phyloP scores from a whole-genome alignment of 106 monocot genomes.

The Phalaenopsis equestris region DNA sequence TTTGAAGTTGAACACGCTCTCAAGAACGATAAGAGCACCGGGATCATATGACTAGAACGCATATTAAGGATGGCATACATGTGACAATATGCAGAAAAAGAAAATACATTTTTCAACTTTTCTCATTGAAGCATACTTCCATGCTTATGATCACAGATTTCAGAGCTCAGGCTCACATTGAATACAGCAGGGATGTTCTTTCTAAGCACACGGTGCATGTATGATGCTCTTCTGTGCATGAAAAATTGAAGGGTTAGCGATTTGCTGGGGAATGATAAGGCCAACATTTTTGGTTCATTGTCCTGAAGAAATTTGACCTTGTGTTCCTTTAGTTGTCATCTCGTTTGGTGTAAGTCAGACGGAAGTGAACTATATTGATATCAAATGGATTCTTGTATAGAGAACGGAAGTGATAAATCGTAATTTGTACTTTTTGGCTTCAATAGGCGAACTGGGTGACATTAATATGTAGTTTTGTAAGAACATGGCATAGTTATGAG shows the following conservation, averaged over 20 bases:
- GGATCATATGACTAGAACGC: slow-evolving; percentile 83
- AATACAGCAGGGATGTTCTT: neutral
- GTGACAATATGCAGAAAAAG: neutral
- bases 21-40: slow-evolving; percentile 58
- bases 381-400: too few relatives aligned
- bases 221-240: neutral
- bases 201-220: neutral
- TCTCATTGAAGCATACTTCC: neutral
- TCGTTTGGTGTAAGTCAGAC: too few relatives aligned
- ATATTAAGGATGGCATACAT: slow-evolving; percentile 30
- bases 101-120: neutral
- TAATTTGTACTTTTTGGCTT: too few relatives aligned
- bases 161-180: neutral
- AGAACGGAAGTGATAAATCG: too few relatives aligned
- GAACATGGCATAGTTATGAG: too few relatives aligned
- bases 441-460: too few relatives aligned
- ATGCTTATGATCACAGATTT: neutral
- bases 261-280: neutral
- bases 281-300: neutral
- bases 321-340: neutral
- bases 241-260: neutral
- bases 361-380: too few relatives aligned
- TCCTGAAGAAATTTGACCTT: neutral
- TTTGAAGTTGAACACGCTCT: slow-evolving; percentile 61
- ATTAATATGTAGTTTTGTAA: too few relatives aligned